Evolutionary conservation across 805 yeast genomes (phyloP), one percentile per base, ranked within the genome.

Genomic region (Henningerozyma blattae): DNA sequence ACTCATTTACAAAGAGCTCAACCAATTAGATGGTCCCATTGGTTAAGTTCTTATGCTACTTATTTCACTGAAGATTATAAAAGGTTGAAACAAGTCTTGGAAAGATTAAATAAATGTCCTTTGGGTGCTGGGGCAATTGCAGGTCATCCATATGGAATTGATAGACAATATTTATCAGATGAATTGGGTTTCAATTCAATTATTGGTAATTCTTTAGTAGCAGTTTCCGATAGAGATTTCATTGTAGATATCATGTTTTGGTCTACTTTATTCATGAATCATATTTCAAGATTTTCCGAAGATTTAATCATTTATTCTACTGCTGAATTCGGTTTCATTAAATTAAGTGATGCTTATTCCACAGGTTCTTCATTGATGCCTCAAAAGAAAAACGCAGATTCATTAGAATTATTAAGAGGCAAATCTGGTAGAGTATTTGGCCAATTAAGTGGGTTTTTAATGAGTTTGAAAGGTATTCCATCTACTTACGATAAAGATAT

Each of bases 21-120:
- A 62, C 99, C 99, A n/a, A 91, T 91, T 52, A 75, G 99, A 63
- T 91, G 99, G 99, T 69, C 96, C 1, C 99, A 91, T 58, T 89
- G 96, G 95, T 67, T 91, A 45, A 75, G 89, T 45, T 77, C 85
- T 56, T 89, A 91, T 52, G 96, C 95, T 26, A 89, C 98, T 2
- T 91, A 87, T 55, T 79, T 91, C 59, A 73, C 87, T 8, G 86
- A 86, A 53, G 99, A 91, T 56, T 76, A 80, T 62, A 75, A 82
- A 56, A 74, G 98, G 56, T 68, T 91, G 46, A 62, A 70, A 43
- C 91, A 93, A 61, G 68, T 91, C 35, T 70, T 79, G 43, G 77
- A 65, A 36, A 77, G 98, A 59, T 75, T 85, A 36, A 91, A 93
- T 56, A 75, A 70, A 46, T 79, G 86, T 25, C 99, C 99, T 29